Evolutionary conservation across 805 yeast genomes (phyloP), one percentile per base, ranked within the genome.

Genomic region (Wickerhamomyces pijperi): DNA sequence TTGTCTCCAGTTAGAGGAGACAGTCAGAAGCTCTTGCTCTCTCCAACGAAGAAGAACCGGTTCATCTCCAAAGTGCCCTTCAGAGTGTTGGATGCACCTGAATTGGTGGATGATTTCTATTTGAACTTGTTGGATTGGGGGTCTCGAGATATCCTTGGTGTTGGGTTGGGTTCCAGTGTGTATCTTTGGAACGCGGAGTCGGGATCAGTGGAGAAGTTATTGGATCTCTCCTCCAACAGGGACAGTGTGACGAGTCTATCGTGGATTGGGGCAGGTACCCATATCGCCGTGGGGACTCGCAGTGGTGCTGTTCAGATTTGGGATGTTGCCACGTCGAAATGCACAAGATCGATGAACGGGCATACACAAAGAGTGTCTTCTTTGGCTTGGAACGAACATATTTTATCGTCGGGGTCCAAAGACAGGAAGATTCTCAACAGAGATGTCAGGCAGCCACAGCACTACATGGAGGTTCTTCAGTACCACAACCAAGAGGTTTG

Each of bases 101-200:
- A 86, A 36, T 65, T 92, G 18, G 86, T 86, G 5, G 97, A 92
- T 56, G 97, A 90, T 56, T 90, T 88, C 54, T 90, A 90, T 56
- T 68, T 87, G 37, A 92, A 92, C 51, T 67, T 92, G 41, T 82
- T 92, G 1, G 97, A 92, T 56, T 90, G 98, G 98, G 95, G 97
- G 0, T 74, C 85, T 19, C 85, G 80, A 42, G 94, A 90, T 58
- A 64, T 83, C 28, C 63, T 92, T 32, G 95, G 90, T 2, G 97
- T 92, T 6, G 97, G 96, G 0, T 65, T 92, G 34, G 94, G 92
- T 0, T 77, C 84, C 36, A 72, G 83, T 36, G 96, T 88, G 1
- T 92, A 92, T 54, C 62, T 90, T 13, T 88, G 97, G 85, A 87
- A 87, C 55, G 94, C 94, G 1, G 65, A 77, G 9, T 75, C 86